Evolutionary conservation across 257 asterid species (phyloP), one percentile per base, ranked within the genome.

Genomic region (Solanum pinnatisectum): DNA sequence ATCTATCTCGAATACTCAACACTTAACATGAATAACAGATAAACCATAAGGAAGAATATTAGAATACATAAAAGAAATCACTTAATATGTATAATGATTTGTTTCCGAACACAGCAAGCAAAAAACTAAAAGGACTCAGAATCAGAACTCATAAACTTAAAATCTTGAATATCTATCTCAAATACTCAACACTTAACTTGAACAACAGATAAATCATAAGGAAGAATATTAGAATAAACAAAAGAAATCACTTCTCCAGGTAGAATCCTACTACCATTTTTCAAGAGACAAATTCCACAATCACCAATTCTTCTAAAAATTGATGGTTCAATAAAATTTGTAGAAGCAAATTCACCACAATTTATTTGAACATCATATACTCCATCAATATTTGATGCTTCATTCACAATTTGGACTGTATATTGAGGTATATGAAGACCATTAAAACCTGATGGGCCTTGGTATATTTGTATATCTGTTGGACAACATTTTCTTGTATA

Each of bases 221-320:
- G 95, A 37, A 93, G 89, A 27, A 92, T 56, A 72, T 94, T 95
- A 3, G 98, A 93, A 76, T 94, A 95, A 9, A 92, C 91, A 83
- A 95, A 95, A 10, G 94, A 91, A 87, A 95, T 91, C 0, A 94
- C 91, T 87, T 95, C 88, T 0, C 96, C 98, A 0, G 95, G 94
- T 11, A n/a, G 59, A 37, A 95, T 88, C 9, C 86, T 87, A 56
- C 59, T 12, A 7, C 98, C 98, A 84, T 93, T 89, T 12, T 90
- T 87, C 20, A 95, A 90, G 6, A 93, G 89, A 30, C 98, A 95
- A 6, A 22, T 73, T 0, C 52, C 89, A 39, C 79, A 23, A 11
- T 71, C 14, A 71, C 90, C 90, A 8, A 89, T 32, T 60, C 96
- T 90, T 40, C 93, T 91, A 49, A 94, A 94, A 30, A 93, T 70